These are phyloP conservation scores for Pyrenula massariospora DNA, from an alignment of 495 filamentous ascomycete species.

Conservation along the genomic window DNA sequence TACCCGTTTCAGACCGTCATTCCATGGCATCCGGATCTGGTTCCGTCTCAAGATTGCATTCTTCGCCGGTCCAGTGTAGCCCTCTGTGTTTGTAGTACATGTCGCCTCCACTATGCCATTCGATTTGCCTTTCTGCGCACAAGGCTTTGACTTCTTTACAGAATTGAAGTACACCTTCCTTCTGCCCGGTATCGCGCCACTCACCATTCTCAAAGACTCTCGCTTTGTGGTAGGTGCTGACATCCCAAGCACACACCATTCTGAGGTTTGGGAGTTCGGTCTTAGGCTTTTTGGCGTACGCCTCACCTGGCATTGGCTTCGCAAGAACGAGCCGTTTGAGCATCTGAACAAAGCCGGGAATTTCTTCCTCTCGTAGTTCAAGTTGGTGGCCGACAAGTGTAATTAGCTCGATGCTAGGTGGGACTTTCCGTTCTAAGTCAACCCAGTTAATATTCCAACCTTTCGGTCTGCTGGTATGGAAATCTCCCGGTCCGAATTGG, in stretches of 20 bases:
- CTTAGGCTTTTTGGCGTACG: neutral
- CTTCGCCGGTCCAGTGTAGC: neutral
- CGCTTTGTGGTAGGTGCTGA: neutral
- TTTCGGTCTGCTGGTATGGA: neutral
- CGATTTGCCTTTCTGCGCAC: neutral
- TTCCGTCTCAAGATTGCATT: neutral
- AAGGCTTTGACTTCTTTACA: neutral
- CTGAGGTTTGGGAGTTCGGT: neutral
- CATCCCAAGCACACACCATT: neutral
- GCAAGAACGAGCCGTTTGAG: neutral
- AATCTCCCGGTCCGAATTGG: neutral
- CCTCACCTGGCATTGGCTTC: neutral
- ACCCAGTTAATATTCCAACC: neutral
- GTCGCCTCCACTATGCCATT: neutral
- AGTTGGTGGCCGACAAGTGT: neutral
- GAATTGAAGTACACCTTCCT: neutral
- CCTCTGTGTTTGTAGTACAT: neutral
- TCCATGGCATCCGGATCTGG: neutral
- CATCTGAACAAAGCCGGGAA: neutral
- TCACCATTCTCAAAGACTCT: neutral
- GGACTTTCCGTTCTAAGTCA: neutral
- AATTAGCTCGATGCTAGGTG: neutral
- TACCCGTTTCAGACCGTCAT: no score
- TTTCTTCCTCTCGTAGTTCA: neutral
- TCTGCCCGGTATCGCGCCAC: neutral